These are phyloP conservation scores for Asterophora lycoperdoides DNA, from an alignment of 768 basidiomycete species.

Conservation along the genomic window DNA sequence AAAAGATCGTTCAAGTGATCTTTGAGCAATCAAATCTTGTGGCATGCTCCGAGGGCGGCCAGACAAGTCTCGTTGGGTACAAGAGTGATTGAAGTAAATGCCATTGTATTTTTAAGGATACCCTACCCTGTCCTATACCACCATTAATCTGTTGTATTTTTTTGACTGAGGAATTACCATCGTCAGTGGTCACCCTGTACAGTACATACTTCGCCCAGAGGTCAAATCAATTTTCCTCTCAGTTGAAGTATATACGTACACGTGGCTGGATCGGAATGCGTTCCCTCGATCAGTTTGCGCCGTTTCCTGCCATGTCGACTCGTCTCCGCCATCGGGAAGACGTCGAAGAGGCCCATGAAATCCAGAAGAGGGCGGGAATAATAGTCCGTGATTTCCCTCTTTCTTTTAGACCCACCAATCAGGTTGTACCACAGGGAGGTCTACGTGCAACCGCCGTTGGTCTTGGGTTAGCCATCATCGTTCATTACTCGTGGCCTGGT, in stretches of 20 bases:
- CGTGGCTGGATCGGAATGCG: neutral
- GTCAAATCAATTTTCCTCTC: too few relatives aligned
- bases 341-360: slow-evolving; percentile 51
- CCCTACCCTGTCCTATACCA: neutral
- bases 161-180: too few relatives aligned
- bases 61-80: slow-evolving; percentile 25
- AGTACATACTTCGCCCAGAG: too few relatives aligned
- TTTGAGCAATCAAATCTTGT: slow-evolving; percentile 29
- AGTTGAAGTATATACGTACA: too few relatives aligned
- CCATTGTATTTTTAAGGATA: slow-evolving; percentile 1
- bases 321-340: slow-evolving; percentile 48
- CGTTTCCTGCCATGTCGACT: slow-evolving; percentile 23
- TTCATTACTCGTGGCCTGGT: slow-evolving; percentile 66
- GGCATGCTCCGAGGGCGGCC: slow-evolving; percentile 36
- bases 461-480: slow-evolving; percentile 55
- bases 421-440: slow-evolving; percentile 42
- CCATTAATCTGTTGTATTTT: neutral
- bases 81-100: neutral
- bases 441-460: slow-evolving; percentile 50
- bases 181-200: too few relatives aligned
- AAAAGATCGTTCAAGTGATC: slow-evolving; percentile 36
- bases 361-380: slow-evolving; percentile 58
- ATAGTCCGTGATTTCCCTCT: slow-evolving; percentile 36
- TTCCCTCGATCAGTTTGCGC: neutral
- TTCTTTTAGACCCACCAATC: slow-evolving; percentile 5